Base-by-base conservation (phyloP, 805 yeast species). In the Ogataea pini region DNA sequence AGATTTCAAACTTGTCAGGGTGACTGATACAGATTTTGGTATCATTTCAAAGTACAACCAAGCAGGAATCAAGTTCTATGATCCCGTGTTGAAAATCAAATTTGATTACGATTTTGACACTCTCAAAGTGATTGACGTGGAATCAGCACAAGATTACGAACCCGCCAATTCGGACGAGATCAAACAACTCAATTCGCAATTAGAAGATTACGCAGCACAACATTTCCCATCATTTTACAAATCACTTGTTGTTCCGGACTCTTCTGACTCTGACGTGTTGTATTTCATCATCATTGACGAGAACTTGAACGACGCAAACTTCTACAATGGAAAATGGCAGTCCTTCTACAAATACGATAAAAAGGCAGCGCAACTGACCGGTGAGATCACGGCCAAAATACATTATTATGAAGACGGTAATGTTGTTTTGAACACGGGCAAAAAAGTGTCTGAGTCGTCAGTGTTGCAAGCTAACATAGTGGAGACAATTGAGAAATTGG, bases 381-480 rank as follows among this genome's bases (percentile, higher is more conserved):
- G 96, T 4, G 62, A 64, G 6, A 75, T 89, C 29, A 67, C 65
- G 17, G 76, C 90, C 27, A 91, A 88, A 55, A 85, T 91, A 34
- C 99, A 92, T 67, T 94, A 91, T 67, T 94, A 79, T 64, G 99
- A 92, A 69, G 98, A 92, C 58, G 99, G 99, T 25, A 92, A 92
- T 61, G 98, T 92, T 16, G 77, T 92, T 44, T 78, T 94, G 60
- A 82, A 79, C 51, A 72, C 83, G 2, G 53, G 54, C 7, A 71
- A 74, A 49, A 57, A 60, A 3, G 56, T 77, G 1, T 59, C 57
- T 6, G 69, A 65, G 18, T 46, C 60, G n/a, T 38, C 46, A 39
- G 53, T 55, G 2, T 51, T 53, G 7, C 46, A 57, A 1, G 47
- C 48, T 2, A 64, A 63, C 3, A 60, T 68, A 3, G 68, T 82